Base-by-base conservation (phyloP, 345 rosid species). In the Durio zibethinus region DNA sequence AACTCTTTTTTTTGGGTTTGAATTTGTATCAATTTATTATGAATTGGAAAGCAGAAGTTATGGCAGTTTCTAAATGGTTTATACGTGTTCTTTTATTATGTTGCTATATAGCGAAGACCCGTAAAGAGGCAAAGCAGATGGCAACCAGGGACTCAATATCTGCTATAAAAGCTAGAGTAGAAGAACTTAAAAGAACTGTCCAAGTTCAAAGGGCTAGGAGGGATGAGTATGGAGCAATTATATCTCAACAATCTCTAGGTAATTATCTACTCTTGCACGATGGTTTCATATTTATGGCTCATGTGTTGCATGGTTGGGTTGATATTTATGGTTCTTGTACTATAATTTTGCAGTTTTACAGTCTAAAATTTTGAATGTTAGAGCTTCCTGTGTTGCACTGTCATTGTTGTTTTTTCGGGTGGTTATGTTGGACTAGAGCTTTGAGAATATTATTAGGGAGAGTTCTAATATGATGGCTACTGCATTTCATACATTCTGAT, bases 111-210 rank as follows among this genome's bases (percentile, higher is more conserved):
- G 99, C 84, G 82, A 96, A 93, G 85, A 92, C 95, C 0, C 90
- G 88, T 75, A 86, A 82, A 77, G 99, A 93, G 85, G 97, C 92
- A 11, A 86, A 85, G 73, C 92, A 89, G 79, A 85, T 93, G 90
- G 89, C 86, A 5, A 77, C 79, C 48, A 85, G 86, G 83, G 98
- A 92, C 67, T 81, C 91, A 38, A 84, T 96, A 72, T 86, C 90
- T 79, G 90, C 88, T 42, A 63, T 82, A 43, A 90, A 88, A 66
- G 84, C 89, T 69, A 85, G 90, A 78, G 74, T 87, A 42, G 90
- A 87, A 80, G 86, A 85, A 52, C 92, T 92, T 79, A 83, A 84
- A 84, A 89, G 85, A 76, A 80, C 72, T 65, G 56, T 89, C 76
- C 91, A 86, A 78, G 75, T 82, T 75, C 95, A 87, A 75, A 91